phyloP scores from a whole-genome alignment of 2,329 filamentous ascomycete species.

The Ophiognomonia clavigignenti-juglandacearum region DNA sequence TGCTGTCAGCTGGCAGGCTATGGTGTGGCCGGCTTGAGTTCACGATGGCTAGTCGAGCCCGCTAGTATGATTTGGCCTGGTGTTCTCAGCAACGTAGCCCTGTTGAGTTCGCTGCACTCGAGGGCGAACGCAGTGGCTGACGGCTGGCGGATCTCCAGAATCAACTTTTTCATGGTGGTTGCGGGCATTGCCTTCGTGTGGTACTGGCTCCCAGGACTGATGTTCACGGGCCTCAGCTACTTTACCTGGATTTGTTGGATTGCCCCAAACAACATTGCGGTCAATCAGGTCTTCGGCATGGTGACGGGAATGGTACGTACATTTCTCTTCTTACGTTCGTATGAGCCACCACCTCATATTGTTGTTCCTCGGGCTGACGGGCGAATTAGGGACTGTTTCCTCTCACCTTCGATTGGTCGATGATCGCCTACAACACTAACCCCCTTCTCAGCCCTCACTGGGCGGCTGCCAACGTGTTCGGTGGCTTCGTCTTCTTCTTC shows the following conservation, averaged over 20 bases:
- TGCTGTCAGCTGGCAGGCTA: conserved; percentile 34
- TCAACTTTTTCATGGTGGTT: conserved; percentile 32
- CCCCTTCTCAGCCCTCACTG: conserved; percentile 36
- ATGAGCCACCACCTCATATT: neutral
- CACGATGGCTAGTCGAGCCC: conserved; percentile 32
- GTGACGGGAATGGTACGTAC: conserved; percentile 44
- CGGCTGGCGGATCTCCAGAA: conserved; percentile 32
- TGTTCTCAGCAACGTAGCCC: conserved; percentile 31
- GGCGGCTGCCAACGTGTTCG: conserved; percentile 42
- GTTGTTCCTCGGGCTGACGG: neutral
- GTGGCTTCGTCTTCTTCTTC: conserved; percentile 37
- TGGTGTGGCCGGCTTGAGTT: conserved; percentile 32
- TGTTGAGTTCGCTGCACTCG: conserved; percentile 32
- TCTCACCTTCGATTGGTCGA: conserved; percentile 62
- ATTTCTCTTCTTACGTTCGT: too few relatives aligned
- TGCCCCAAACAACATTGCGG: conserved; percentile 52
- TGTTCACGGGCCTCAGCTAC: conserved; percentile 57
- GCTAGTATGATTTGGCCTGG: conserved; percentile 34
- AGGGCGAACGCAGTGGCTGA: conserved; percentile 30
- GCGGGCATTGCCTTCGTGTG: conserved; percentile 42
- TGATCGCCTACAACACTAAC: conserved; percentile 33
- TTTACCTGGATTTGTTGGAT: conserved; percentile 62
- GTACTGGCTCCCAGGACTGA: conserved; percentile 60
- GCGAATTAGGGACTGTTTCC: conserved; percentile 47
- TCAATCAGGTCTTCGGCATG: conserved; percentile 64